Base-by-base conservation (phyloP, 176 grass and related monocot genomes). In the Eleusine indica region DNA sequence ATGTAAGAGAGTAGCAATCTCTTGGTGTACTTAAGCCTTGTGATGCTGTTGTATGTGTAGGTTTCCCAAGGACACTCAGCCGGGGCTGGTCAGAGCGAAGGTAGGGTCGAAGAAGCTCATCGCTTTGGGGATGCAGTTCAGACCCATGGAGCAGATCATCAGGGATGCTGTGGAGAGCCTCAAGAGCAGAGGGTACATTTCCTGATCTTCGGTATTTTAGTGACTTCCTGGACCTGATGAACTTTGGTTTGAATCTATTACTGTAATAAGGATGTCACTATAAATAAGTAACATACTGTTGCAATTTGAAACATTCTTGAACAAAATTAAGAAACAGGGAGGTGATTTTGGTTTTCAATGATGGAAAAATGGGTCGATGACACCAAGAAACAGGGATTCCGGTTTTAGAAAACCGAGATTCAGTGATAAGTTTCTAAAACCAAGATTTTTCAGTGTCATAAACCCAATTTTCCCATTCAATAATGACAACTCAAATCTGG, bases 21-120 rank as follows among this genome's bases (percentile, higher is more conserved):
- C 7, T 44, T 0, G 21, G 43, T 16, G 52, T 9, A 28, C 17
- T 81, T 81, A 1, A 68, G 38, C 64, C 17, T 70, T 32, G 1
- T 28, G 66, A 4, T 83, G 6, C 39, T 43, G 41, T 17, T 77
- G 12, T 12, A 0, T 29, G 5, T 78, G 49, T 65, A 97, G 92
- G n/a, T 86, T 97, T 32, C 90, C 79, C 1, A 72, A 88, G 67
- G 90, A 97, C 68, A 92, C 93, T n/a, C 91, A 95, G 44, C 85
- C 93, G 9, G 96, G 96, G 42, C 72, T 98, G 42, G 74, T 88
- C 44, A 95, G 96, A 70, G 80, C 87, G 4, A 62, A 87, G 57
- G 80, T 70, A 17, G 76, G 78, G 57, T 60, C 96, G 14, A 98
- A 94, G 78, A 98, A 98, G 80, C 87, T 98, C 43, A 84, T 90